These are phyloP conservation scores for Trypanosoma mega DNA, from an alignment of 208 protist genomes.

Conservation along the genomic window DNA sequence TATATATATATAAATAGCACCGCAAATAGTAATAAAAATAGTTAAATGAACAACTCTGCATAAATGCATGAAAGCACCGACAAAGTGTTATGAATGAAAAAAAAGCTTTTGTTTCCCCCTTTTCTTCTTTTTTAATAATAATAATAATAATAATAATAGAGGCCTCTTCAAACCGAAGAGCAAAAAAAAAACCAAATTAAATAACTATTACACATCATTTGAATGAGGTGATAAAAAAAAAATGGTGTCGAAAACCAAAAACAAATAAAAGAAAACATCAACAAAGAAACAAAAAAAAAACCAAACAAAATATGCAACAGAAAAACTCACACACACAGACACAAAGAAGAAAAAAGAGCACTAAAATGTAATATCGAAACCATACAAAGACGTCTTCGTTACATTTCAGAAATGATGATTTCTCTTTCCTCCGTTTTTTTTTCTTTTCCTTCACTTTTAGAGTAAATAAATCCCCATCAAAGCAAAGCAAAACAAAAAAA, in stretches of 20 bases:
- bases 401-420: background rate
- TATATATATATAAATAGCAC: slow-evolving; percentile 19
- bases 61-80: background rate
- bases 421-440: background rate
- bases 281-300: no score
- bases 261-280: slow-evolving; percentile 4
- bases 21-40: slow-evolving; percentile 14
- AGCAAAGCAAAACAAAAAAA: slow-evolving; percentile 10
- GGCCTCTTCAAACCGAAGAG: slow-evolving; percentile 7
- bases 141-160: background rate
- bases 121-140: background rate
- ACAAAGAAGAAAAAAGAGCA: no score
- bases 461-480: background rate
- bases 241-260: slow-evolving; percentile 7
- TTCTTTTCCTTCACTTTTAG: background rate
- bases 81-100: background rate
- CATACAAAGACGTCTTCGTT: no score
- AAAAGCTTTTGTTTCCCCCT: background rate
- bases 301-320: no score
- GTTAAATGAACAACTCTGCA: slow-evolving; percentile 11
- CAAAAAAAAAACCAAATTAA: background rate
- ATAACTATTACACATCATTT: no score
- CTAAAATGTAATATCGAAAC: no score
- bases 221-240: no score
- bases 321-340: no score